Base-by-base conservation (phyloP, 805 yeast species). In the Priceomyces medius region DNA sequence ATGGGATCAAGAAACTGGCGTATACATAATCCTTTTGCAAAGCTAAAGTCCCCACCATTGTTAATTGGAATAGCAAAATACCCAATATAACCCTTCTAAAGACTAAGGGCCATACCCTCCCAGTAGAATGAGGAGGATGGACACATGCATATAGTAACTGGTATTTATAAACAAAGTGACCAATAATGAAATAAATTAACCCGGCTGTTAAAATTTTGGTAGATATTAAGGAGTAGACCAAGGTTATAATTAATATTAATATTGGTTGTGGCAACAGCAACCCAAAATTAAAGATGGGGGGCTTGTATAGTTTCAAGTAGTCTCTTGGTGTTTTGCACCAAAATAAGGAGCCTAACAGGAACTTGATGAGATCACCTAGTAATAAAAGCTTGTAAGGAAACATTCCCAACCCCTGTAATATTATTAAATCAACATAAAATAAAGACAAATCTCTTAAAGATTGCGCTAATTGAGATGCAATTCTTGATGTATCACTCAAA, bases 111-210 rank as follows among this genome's bases (percentile, higher is more conserved):
- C 97, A 91, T 1, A 91, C 95, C 57, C 85, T 86, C 1, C 98
- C 99, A 0, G 97, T 93, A 0, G 97, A 89, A 64, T 93, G 98
- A 28, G 95, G 97, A 7, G 95, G 90, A 61, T 93, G 98, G 23
- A 88, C 89, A 68, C 93, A 84, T 0, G 96, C 85, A 59, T 88
- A 91, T 49, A 93, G 69, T 45, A 91, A 70, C 62, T 89, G 97
- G 60, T 90, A 91, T 64, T 91, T 91, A 74, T 82, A 88, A 7
- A 90, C 96, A 58, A 81, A 83, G 61, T 81, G 91, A 0, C 98
- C 97, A 42, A 88, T 66, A 12, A 86, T 62, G 58, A 91, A 91
- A 61, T 93, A 91, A 1, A 84, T 70, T 42, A 89, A 66, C 0
- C 98, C 97, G 8, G 95, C 86, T 2, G 86, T 73, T 43, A 93